Conservation (phyloP, 2,329 filamentous ascomycete genomes). For the Colletotrichum theobromicola region DNA sequence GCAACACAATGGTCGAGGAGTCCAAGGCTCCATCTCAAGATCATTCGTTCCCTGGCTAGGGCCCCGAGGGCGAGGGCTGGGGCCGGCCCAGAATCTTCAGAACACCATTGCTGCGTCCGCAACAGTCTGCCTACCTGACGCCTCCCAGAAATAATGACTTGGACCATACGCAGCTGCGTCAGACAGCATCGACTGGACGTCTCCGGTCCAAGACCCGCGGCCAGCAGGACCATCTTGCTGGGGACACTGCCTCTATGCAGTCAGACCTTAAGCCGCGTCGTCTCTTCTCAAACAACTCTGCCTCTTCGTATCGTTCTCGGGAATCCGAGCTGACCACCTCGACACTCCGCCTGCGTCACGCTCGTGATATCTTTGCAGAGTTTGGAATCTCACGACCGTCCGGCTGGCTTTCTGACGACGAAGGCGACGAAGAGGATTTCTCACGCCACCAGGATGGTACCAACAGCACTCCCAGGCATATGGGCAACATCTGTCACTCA, state of each 20-base stretch:
- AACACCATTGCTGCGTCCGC: not conserved
- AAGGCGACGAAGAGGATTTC: conserved; percentile 34
- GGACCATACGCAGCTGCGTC: not conserved
- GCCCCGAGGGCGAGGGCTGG: not conserved
- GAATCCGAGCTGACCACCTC: conserved; percentile 35
- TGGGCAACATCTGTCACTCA: conserved; percentile 51
- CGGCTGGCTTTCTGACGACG: conserved; percentile 52
- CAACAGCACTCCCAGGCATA: conserved; percentile 30
- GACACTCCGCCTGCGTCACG: conserved; percentile 43
- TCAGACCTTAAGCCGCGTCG: not conserved
- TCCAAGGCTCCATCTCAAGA: not conserved
- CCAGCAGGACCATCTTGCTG: not conserved
- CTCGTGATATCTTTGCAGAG: conserved; percentile 51
- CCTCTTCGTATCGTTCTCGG: conserved; percentile 14
- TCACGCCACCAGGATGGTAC: conserved; percentile 31
- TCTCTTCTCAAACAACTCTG: conserved; percentile 11
- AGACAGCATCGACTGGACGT: conserved; percentile 9
- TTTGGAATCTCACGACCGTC: conserved; percentile 50
- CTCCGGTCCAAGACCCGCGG: not conserved
- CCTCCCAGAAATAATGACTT: not conserved
- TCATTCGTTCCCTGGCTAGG: conserved; percentile 15
- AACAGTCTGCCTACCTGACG: not conserved
- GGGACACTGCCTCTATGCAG: not conserved
- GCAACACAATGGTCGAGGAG: conserved; percentile 14
- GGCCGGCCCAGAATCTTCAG: not conserved